Conservation (phyloP, 495 filamentous ascomycete genomes). For the Penicillium lagena region DNA sequence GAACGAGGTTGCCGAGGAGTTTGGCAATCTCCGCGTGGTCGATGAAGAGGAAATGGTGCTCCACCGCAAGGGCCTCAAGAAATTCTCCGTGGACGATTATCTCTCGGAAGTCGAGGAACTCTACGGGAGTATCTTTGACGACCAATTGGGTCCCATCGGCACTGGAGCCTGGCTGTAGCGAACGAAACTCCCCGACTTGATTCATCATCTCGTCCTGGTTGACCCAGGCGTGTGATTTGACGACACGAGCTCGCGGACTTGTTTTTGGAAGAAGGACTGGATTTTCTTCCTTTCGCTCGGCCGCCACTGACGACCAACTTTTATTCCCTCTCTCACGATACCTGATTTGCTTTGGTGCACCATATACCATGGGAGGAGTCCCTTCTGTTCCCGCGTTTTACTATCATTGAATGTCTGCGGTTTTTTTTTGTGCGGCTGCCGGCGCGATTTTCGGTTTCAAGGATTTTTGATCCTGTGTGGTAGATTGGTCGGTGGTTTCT, state of each 20-base stretch:
- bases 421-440: not conserved
- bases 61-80: conserved; percentile 57
- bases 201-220: not conserved
- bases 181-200: conserved; percentile 17
- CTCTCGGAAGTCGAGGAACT: conserved; percentile 70
- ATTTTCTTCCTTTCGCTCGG: conserved; percentile 7
- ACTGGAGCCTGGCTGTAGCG: conserved; percentile 36
- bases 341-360: conserved; percentile 8
- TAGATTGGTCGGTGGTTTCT: too few relatives aligned
- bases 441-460: not conserved
- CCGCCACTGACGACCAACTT: conserved; percentile 15
- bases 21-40: conserved; percentile 56
- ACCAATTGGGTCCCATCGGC: conserved; percentile 32
- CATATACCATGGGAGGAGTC: conserved; percentile 24
- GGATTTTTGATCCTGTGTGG: not conserved
- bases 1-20: conserved; percentile 76
- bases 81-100: conserved; percentile 79
- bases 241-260: conserved; percentile 9
- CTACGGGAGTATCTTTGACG: conserved; percentile 47
- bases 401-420: conserved; percentile 1
- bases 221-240: conserved; percentile 3
- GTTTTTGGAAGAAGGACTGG: conserved; percentile 13
- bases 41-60: conserved; percentile 68
- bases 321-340: not conserved
- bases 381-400: conserved; percentile 8